Evolutionary conservation across 2,329 filamentous ascomycete species (phyloP), one percentile per base, ranked within the genome.

Genomic region (Diaporthe vexans): DNA sequence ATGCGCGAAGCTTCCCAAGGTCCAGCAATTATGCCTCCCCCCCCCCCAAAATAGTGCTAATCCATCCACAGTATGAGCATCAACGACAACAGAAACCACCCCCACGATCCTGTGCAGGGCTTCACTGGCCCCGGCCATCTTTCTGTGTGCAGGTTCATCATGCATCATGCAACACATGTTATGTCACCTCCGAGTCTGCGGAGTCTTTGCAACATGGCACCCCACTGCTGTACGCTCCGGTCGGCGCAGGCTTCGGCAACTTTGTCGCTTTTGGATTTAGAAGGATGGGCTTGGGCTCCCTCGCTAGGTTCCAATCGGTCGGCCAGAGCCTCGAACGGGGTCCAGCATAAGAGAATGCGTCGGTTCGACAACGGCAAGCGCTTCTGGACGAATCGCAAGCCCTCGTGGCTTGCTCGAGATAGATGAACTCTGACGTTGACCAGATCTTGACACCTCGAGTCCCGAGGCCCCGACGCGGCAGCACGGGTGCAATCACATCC

Each of bases 381-480:
- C 72, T 35, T 56, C 56, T 67, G 56, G 37, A 21, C 40, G 54
- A 68, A 37, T 65, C 37, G 56, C 52, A 46, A 43, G 61, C 43
- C 52, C n/a, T 48, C 26, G 72, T 76, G 74, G 74, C 72, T 74
- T 76, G 74, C 72, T 29, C 68, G 72, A 76, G 72, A 73, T 76
- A 76, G 48, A 76, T 72, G 72, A 74, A 51, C 61, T 57, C 61
- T 68, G 74, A 74, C 59, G 72, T 57, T 58, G 46, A 56, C 37
- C 40, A 54, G 40, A 68, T 65, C 59, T 69, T 74, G 61, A 69
- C 54, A 54, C 54, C 26, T 72, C 43, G 37, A 54, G 57, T 54
- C 48, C 46, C 37, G 73, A 61, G 37, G 37, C 68, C 37, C 69
- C 56, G 61, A 58, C 40, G 43, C 57, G 57, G 46, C 70, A 69